A percentile compares a stretch with the other conserved stretches of the same genome.
Evolutionary conservation across 768 basidiomycete species (phyloP).

Genomic region (Russula lepida): DNA sequence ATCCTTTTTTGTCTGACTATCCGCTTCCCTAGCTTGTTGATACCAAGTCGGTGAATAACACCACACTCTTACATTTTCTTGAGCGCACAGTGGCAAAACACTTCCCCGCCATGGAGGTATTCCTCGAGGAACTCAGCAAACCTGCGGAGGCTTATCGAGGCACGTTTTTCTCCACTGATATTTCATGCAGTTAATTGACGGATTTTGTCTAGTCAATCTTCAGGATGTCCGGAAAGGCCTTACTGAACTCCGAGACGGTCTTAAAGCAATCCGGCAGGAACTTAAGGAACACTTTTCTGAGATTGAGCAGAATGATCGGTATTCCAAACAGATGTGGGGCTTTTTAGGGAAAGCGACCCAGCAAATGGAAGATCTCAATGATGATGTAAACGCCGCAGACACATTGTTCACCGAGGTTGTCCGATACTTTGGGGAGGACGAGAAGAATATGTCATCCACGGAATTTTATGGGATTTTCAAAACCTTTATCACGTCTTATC

Average conservation of each 20-base stretch:
- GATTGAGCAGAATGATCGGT: slow-evolving; percentile 61
- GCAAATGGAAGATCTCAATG: slow-evolving; percentile 74
- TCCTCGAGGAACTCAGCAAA: slow-evolving; percentile 80
- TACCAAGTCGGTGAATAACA: slow-evolving; percentile 92
- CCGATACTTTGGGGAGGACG: slow-evolving; percentile 89
- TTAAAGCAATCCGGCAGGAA: slow-evolving; percentile 75
- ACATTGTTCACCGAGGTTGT: slow-evolving; percentile 78
- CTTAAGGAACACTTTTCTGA: slow-evolving; percentile 73
- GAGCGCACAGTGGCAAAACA: slow-evolving; percentile 82
- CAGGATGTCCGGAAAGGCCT: slow-evolving; percentile 78
- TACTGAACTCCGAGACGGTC: slow-evolving; percentile 59
- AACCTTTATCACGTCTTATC: slow-evolving; percentile 92
- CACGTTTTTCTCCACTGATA: not conserved
- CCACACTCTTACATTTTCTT: slow-evolving; percentile 89
- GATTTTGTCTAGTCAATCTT: slow-evolving; percentile 55
- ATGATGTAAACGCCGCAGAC: slow-evolving; percentile 82
- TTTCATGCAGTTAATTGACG: slow-evolving; percentile 3
- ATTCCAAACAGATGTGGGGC: slow-evolving; percentile 86
- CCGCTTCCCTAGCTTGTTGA: slow-evolving; percentile 69
- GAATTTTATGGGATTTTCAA: slow-evolving; percentile 98
- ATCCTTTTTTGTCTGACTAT: not conserved
- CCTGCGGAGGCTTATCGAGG: slow-evolving; percentile 92
- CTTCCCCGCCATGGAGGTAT: slow-evolving; percentile 80
- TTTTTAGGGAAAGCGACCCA: slow-evolving; percentile 71
- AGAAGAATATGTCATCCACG: slow-evolving; percentile 72